Evolutionary conservation across 2,329 filamentous ascomycete genomes (phyloP).

Genomic region (Sarocladium oryzae): DNA sequence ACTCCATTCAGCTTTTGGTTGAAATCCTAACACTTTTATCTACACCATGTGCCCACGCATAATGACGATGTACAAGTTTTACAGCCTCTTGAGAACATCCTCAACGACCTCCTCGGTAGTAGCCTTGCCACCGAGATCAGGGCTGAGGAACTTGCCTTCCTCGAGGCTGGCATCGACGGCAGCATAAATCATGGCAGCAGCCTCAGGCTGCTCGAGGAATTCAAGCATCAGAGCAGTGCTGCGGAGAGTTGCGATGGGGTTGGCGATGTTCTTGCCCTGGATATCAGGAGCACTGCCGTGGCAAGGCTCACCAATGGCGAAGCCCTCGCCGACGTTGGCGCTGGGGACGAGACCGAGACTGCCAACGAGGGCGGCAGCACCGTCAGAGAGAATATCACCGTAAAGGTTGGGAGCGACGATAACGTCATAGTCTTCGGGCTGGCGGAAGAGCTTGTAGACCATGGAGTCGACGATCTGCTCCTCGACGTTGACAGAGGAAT

Average conservation of each 20-base stretch:
- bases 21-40: neutral
- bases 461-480: constrained; percentile 99
- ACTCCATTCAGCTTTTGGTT: neutral
- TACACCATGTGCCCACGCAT: neutral
- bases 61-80: constrained; percentile 21
- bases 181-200: constrained; percentile 82
- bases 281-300: constrained; percentile 96
- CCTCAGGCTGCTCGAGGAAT: constrained; percentile 81
- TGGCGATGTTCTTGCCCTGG: constrained; percentile 84
- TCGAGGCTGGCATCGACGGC: constrained; percentile 87
- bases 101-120: constrained; percentile 80
- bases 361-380: constrained; percentile 87
- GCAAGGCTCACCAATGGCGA: constrained; percentile 96
- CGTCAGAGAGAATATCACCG: constrained; percentile 93
- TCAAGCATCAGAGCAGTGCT: constrained; percentile 93
- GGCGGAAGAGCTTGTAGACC: constrained; percentile 99
- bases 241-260: constrained; percentile 90
- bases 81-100: constrained; percentile 80
- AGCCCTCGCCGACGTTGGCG: constrained; percentile 89
- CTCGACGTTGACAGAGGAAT: constrained; percentile 63
- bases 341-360: constrained; percentile 87
- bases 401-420: constrained; percentile 97
- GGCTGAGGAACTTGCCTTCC: constrained; percentile 75
- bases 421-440: constrained; percentile 91
- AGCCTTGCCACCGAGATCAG: constrained; percentile 83